Percentiles rank a stretch among this genome's conserved stretches.
phyloP scores from a whole-genome alignment of 108 stramenopile species.

The Cyclostephanos tholiformis region DNA sequence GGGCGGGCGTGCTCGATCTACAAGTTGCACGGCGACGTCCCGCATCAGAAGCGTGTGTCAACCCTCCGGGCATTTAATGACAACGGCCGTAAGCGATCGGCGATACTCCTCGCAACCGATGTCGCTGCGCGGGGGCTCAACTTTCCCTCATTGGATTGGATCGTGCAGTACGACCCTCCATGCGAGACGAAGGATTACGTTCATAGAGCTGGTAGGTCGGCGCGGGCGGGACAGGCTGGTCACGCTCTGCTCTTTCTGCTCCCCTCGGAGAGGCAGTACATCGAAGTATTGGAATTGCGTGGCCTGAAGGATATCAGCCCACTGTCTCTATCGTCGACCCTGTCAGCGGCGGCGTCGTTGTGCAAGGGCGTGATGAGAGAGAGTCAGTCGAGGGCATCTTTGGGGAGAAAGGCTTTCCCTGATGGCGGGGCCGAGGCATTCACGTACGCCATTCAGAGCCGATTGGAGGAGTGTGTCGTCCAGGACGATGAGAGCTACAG shows the following conservation, averaged over 20 bases:
- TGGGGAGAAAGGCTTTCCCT: constrained; percentile 42
- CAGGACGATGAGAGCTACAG: constrained; percentile 46
- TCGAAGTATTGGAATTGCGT: constrained; percentile 76
- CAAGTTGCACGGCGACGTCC: constrained; percentile 86
- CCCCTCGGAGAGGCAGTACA: constrained; percentile 86
- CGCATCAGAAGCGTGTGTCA: constrained; percentile 70
- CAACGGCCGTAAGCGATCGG: not conserved
- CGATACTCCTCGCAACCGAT: constrained; percentile 88
- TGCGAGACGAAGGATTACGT: constrained; percentile 89
- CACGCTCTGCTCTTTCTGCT: constrained; percentile 86
- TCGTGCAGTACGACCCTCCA: constrained; percentile 94
- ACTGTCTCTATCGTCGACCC: constrained; percentile 70
- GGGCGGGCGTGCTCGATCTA: constrained; percentile 61
- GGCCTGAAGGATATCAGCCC: constrained; percentile 68
- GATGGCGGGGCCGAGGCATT: constrained; percentile 69
- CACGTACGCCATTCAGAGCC: constrained; percentile 59
- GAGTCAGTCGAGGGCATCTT: constrained; percentile 42
- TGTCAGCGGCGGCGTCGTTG: constrained; percentile 63
- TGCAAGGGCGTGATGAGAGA: constrained; percentile 62
- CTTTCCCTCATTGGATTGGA: constrained; percentile 85
- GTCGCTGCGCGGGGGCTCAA: constrained; percentile 95
- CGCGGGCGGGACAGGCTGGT: constrained; percentile 84
- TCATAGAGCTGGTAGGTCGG: constrained; percentile 91
- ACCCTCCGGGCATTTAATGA: constrained; percentile 64
- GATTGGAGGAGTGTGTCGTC: constrained; percentile 45